Evolutionary conservation across 257 asterid species (phyloP).

Genomic region (Forsythia suspensa): DNA sequence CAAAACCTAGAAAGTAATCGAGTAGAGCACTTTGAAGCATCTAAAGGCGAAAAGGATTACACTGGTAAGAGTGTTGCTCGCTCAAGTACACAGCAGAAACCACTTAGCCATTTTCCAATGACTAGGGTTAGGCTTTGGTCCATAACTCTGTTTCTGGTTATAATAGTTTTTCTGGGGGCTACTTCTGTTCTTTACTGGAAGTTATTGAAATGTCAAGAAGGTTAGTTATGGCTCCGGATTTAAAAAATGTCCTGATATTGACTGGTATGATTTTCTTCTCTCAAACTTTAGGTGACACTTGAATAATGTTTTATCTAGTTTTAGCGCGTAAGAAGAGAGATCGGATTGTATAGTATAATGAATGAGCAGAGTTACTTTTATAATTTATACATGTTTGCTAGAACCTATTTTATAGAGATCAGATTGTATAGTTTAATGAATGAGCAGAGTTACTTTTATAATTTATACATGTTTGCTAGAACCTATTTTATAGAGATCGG

Average conservation of each 20-base stretch:
- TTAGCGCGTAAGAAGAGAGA: conserved; percentile 10
- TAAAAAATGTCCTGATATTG: neutral
- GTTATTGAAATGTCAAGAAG: neutral
- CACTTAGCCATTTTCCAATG: neutral
- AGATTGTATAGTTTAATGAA: neutral
- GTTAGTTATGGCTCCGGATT: neutral
- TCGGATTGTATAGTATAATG: neutral
- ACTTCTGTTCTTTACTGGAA: conserved; percentile 4
- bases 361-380: neutral
- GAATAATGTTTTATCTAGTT: conserved; percentile 14
- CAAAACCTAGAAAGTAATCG: conserved; percentile 8
- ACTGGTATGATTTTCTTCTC: neutral
- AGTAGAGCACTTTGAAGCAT: conserved; percentile 2
- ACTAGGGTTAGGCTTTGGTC: neutral
- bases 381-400: neutral
- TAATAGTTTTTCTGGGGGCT: conserved; percentile 15
- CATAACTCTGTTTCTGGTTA: conserved; percentile 5
- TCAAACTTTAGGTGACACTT: neutral
- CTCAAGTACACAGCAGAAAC: neutral
- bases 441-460: neutral
- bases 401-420: neutral
- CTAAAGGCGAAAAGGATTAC: conserved; percentile 9
- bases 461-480: neutral
- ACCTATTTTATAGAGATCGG: neutral
- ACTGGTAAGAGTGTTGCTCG: conserved; percentile 11